phyloP scores from a whole-genome alignment of 495 filamentous ascomycete genomes.

The Lophiostoma macrostomum region DNA sequence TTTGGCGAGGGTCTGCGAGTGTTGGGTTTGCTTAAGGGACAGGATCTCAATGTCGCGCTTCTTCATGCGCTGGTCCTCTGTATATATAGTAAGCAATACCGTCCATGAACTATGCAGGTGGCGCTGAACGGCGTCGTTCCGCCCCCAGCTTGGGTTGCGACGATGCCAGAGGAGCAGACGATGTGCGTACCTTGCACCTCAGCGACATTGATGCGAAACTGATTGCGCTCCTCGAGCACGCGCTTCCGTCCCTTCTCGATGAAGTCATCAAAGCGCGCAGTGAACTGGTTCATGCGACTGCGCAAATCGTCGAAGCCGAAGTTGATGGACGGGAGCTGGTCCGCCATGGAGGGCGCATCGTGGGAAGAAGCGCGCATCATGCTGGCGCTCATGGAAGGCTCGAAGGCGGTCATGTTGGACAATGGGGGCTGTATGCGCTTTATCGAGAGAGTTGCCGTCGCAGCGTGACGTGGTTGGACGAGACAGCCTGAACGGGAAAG shows the following conservation, averaged over 20 bases:
- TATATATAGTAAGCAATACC: slow-evolving; percentile 18
- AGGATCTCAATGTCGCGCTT: slow-evolving; percentile 83
- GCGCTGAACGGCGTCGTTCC: no score
- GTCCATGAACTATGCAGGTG: no score
- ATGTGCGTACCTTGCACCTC: slow-evolving; percentile 74
- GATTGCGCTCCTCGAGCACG: slow-evolving; percentile 87
- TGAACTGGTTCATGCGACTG: slow-evolving; percentile 92
- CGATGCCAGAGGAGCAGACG: no score
- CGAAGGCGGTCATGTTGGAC: slow-evolving; percentile 65
- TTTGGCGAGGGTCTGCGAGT: slow-evolving; percentile 77
- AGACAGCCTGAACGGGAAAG: no score
- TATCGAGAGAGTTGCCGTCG: neutral
- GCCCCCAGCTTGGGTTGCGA: no score
- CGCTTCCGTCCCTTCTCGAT: slow-evolving; percentile 86
- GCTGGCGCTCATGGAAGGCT: slow-evolving; percentile 72
- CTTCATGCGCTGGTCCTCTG: slow-evolving; percentile 89
- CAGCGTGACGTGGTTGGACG: slow-evolving; percentile 23
- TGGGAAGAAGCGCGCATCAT: slow-evolving; percentile 65
- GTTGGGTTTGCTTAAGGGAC: slow-evolving; percentile 68
- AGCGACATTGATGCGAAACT: slow-evolving; percentile 84
- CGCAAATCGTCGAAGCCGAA: slow-evolving; percentile 96
- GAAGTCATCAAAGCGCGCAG: slow-evolving; percentile 84
- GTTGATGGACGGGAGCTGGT: slow-evolving; percentile 83
- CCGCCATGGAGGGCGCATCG: slow-evolving; percentile 64
- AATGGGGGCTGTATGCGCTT: neutral